Base-by-base conservation (phyloP, 2,329 filamentous ascomycete genomes). In the Ophiostoma perfectum region DNA sequence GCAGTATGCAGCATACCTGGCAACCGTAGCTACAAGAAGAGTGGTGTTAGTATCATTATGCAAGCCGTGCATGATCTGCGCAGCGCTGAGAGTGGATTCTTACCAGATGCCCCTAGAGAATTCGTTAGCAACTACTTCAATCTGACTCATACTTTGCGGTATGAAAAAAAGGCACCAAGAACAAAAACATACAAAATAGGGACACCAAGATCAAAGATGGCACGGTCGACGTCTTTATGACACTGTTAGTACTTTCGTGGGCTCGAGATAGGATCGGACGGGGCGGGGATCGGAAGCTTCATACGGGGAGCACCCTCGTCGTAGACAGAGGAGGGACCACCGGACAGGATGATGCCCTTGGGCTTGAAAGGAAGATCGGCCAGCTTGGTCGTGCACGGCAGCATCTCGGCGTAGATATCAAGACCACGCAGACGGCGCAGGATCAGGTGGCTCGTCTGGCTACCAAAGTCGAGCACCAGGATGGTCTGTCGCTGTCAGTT, bases 371-470 rank as follows among this genome's bases (percentile, higher is more conserved):
- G 77, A 45, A 97, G 84, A 68, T 95, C 91, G 6, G 86, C 81
- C 36, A 96, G 79, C 81, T 94, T 94, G 74, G 90, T 88, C 63
- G 90, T 96, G 79, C 93, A 96, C 36, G 91, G 91, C 60, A 96
- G 86, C 88, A 96, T 90, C 81, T 97, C 93, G 71, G 88, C 88
- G 82, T 91, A 97, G 77, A 77, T 74, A 39, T 72, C 90, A 78
- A 96, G 84, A 74, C 90, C 87, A 73, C 92, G 86, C 41, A 96
- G 84, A 45, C 91, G 86, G 67, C 91, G 84, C 9, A 88, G 87
- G 75, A 93, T 92, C 52, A 93, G 81, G 77, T 93, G 90, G 55
- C 86, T 88, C 75, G 88, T 90, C 78, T 91, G 89, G 38, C 85
- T 89, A 66, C 80, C 89, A 76, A 91, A 91, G 78, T 91, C 89